These are phyloP conservation scores for Botrytis squamosa DNA, from an alignment of 2,329 filamentous ascomycete species.

Conservation along the genomic window DNA sequence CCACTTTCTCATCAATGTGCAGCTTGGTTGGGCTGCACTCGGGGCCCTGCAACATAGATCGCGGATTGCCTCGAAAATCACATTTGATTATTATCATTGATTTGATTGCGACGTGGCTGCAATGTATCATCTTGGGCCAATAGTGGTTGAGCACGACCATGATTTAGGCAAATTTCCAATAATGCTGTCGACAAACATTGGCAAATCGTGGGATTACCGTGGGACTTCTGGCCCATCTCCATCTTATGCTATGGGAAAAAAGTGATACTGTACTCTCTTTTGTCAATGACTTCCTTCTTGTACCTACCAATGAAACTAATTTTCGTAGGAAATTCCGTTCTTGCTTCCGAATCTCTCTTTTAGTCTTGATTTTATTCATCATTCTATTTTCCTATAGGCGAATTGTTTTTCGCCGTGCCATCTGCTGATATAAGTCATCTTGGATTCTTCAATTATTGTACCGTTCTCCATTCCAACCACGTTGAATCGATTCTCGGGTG, in stretches of 20 bases:
- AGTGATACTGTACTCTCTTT: not conserved
- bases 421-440: conserved; percentile 15
- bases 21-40: conserved; percentile 30
- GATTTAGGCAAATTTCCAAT: conserved; percentile 32
- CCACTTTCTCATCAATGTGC: conserved; percentile 17
- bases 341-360: conserved; percentile 9
- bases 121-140: conserved; percentile 32
- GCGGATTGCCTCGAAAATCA: conserved; percentile 27
- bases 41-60: conserved; percentile 33
- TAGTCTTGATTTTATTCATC: conserved; percentile 8
- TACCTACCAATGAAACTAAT: conserved; percentile 15
- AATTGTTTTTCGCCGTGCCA: conserved; percentile 5
- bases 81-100: conserved; percentile 26
- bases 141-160: conserved; percentile 35
- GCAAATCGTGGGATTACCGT: conserved; percentile 9
- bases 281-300: conserved; percentile 8
- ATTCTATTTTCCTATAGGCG: conserved; percentile 13
- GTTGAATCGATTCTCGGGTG: conserved; percentile 12
- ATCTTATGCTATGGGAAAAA: conserved; percentile 2
- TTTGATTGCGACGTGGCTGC: conserved; percentile 37
- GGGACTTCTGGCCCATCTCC: not conserved
- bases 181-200: conserved; percentile 18
- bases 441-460: conserved; percentile 8
- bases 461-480: not conserved
- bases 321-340: not conserved